Conservation (phyloP, 352 stramenopile species). For the Paralagenidium karlingii region DNA sequence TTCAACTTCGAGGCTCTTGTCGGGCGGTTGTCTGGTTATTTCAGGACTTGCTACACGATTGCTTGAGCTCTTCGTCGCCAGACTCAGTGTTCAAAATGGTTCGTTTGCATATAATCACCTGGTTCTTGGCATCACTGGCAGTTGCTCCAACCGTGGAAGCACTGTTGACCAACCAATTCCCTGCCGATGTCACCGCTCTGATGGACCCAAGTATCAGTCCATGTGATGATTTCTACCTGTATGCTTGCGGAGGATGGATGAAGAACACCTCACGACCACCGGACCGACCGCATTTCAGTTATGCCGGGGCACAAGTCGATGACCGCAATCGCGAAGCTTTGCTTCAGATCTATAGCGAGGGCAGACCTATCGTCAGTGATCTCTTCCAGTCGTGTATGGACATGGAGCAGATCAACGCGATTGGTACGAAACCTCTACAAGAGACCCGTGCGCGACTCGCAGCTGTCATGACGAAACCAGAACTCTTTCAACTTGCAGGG, state of each 20-base stretch:
- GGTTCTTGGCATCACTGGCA: too few relatives aligned
- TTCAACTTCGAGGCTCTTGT: too few relatives aligned
- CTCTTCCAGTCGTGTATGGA: conserved; percentile 56
- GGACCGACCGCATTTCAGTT: conserved; percentile 11
- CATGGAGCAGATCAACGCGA: conserved; percentile 28
- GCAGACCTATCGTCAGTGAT: conserved; percentile 45
- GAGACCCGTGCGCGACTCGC: conserved; percentile 21
- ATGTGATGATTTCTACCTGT: conserved; percentile 66
- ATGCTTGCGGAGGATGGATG: conserved; percentile 45
- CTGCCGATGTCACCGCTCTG: conserved; percentile 15
- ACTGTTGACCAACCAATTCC: too few relatives aligned
- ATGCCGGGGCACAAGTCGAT: conserved; percentile 28
- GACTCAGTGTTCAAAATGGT: too few relatives aligned
- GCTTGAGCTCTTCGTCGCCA: too few relatives aligned
- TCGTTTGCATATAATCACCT: too few relatives aligned
- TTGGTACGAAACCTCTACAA: conserved; percentile 25
- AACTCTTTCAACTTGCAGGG: conserved; percentile 39
- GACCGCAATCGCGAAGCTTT: conserved; percentile 41
- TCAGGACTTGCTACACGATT: too few relatives aligned
- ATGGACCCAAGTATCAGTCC: conserved; percentile 32
- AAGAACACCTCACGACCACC: conserved; percentile 16
- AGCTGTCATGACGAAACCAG: conserved; percentile 11
- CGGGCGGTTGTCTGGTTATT: too few relatives aligned
- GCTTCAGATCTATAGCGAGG: conserved; percentile 40
- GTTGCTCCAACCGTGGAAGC: too few relatives aligned